Evolutionary conservation across 768 basidiomycete genomes (phyloP), one percentile per base, ranked within the genome.

Genomic region (Amanita muscaria): DNA sequence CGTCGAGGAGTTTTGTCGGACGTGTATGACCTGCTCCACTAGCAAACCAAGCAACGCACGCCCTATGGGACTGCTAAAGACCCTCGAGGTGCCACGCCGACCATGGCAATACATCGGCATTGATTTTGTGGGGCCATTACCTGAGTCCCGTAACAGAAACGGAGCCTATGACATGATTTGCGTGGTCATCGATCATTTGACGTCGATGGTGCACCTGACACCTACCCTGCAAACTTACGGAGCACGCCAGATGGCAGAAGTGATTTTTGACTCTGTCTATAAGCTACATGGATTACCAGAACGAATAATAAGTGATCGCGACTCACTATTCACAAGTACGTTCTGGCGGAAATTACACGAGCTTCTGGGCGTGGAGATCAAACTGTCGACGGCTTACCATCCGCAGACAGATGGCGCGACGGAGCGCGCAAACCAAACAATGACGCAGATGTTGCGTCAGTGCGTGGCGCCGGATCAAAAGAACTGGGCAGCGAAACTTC

Each of bases 371-470:
- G 53, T 55, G 1, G 55, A 63, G 11, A 52, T 67, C 0, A 39
- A 51, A 1, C 61, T 73, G 61, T 68, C 65, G 0, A 64, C 62
- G 0, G 52, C 66, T 0, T 72, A 60, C 44, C 70, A 73, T 46
- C 70, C 70, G 0, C 54, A 73, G 43, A 65, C 67, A 0, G 67
- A 72, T 48, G 67, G 69, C 1, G 47, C 61, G 0, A 68, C 63
- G 0, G 67, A 72, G 44, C 50, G 64, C 1, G 59, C 61, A 0
- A 66, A 66, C 40, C 46, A 58, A 1, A 64, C 59, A 1, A 46
- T 67, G 8, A 54, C 43, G 0, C 60, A 67, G 43, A 61, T 61
- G 54, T 32, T 66, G 1, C 38, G 58, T 0, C 49, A 56, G 32
- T 53, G 59, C 29, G 53, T 69, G 0, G 22, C 14, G 0, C 43